These are phyloP conservation scores for Pyrus hybrid DNA, from an alignment of 331 rosid species.

Conservation along the genomic window DNA sequence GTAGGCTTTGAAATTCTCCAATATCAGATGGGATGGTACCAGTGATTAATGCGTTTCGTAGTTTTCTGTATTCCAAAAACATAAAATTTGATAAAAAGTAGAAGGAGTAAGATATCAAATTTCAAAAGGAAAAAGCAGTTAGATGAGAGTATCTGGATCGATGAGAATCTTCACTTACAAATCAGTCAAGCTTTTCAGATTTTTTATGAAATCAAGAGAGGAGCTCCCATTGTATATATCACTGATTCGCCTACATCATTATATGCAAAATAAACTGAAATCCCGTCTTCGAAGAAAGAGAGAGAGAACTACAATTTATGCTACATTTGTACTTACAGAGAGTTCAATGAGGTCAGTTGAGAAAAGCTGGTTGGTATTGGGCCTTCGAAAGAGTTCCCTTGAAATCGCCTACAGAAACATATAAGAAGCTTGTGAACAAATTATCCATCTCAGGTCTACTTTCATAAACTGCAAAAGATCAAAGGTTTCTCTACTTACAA, in stretches of 20 bases:
- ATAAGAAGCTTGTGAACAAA: no score
- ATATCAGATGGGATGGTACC: conserved; percentile 51
- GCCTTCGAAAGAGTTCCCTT: conserved; percentile 70
- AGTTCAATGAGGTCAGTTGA: conserved; percentile 40
- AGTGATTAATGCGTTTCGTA: conserved; percentile 52
- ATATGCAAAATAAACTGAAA: neutral
- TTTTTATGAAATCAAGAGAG: conserved; percentile 43
- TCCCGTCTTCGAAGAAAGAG: neutral
- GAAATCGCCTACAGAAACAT: conserved; percentile 45
- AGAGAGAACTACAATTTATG: neutral
- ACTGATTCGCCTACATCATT: conserved; percentile 54
- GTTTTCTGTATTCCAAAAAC: conserved; percentile 28
- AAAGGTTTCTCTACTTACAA: conserved; percentile 58
- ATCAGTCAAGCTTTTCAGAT: conserved; percentile 42
- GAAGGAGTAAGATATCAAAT: neutral
- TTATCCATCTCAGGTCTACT: no score
- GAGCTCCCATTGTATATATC: conserved; percentile 61
- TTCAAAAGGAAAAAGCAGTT: neutral
- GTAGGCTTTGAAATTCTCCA: conserved; percentile 26
- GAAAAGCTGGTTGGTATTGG: conserved; percentile 54
- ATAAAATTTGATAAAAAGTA: neutral
- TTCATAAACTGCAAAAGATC: no score
- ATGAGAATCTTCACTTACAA: conserved; percentile 34
- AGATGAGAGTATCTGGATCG: neutral
- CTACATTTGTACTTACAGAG: conserved; percentile 39